Evolutionary conservation across 345 rosid species (phyloP).

Genomic region (Pseudoturritis turrita): DNA sequence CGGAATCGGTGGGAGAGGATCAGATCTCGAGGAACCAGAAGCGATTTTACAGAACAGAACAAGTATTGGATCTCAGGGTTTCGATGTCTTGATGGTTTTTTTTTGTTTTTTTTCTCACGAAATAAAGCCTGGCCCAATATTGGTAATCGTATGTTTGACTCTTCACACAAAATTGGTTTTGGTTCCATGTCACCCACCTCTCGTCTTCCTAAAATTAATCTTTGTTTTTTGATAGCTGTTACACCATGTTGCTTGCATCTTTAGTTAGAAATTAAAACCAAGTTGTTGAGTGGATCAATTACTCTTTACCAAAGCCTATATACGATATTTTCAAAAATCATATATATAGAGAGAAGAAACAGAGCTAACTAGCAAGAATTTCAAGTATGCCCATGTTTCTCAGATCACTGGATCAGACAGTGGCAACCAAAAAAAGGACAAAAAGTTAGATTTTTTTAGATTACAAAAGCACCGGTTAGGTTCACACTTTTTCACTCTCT

Average conservation of each 20-base stretch:
- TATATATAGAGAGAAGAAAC: too few relatives aligned
- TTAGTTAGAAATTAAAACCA: too few relatives aligned
- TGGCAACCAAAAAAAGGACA: not conserved
- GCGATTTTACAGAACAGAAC: slow-evolving; percentile 7
- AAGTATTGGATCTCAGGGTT: slow-evolving; percentile 13
- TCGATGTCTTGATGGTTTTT: not conserved
- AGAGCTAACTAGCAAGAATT: not conserved
- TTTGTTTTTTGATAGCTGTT: too few relatives aligned
- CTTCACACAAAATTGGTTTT: too few relatives aligned
- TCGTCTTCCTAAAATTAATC: too few relatives aligned
- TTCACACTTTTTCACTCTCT: slow-evolving; percentile 19
- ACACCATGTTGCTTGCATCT: too few relatives aligned
- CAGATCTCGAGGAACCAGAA: slow-evolving; percentile 16
- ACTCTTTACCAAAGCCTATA: too few relatives aligned
- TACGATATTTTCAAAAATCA: too few relatives aligned
- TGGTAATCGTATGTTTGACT: too few relatives aligned
- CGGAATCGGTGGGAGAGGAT: not conserved
- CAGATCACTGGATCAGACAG: not conserved
- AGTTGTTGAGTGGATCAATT: too few relatives aligned
- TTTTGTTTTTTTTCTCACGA: not conserved
- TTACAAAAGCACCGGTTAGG: slow-evolving; percentile 13
- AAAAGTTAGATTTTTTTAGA: not conserved
- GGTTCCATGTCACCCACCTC: too few relatives aligned
- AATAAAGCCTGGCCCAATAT: slow-evolving; percentile 10
- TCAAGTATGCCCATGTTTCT: not conserved